A percentile compares a stretch with the other conserved stretches of the same genome.
Evolutionary conservation across 192 early-diverging fungal species (phyloP).

Genomic region (Lobosporangium transversale): DNA sequence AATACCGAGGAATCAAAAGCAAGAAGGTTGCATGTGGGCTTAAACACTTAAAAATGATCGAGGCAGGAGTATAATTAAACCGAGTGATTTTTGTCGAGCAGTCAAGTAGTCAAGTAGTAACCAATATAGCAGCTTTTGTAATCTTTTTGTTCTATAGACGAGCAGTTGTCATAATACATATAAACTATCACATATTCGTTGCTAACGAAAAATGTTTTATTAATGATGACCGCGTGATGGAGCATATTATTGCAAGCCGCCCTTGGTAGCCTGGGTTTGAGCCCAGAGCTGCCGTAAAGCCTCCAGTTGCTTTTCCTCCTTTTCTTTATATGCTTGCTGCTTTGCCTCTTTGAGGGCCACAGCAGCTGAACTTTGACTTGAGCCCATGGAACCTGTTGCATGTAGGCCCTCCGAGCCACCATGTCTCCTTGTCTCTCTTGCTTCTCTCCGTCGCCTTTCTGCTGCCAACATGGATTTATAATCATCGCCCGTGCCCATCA

Average conservation of each 20-base stretch:
- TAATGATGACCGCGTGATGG: background rate
- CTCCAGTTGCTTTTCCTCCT: conserved; percentile 47
- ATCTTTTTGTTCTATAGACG: too few species aligned
- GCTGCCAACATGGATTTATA: conserved; percentile 54
- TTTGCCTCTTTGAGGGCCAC: conserved; percentile 25
- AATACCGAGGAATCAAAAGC: conserved; percentile 61
- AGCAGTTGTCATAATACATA: too few species aligned
- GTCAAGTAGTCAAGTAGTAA: too few species aligned
- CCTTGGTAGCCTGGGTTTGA: conserved; percentile 37
- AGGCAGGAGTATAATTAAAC: conserved; percentile 18
- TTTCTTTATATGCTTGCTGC: conserved; percentile 35
- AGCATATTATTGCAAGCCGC: background rate
- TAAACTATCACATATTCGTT: too few species aligned
- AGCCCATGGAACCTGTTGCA: background rate
- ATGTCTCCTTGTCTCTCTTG: conserved; percentile 18
- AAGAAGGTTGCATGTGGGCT: conserved; percentile 68
- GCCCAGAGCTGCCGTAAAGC: conserved; percentile 43
- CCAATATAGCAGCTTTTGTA: too few species aligned
- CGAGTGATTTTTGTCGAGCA: background rate
- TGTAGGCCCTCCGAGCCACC: background rate
- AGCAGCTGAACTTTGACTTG: background rate
- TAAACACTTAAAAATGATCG: conserved; percentile 58
- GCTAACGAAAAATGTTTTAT: too few species aligned
- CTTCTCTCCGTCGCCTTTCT: conserved; percentile 21
- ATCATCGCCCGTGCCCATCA: conserved; percentile 69